phyloP scores from a whole-genome alignment of 139 green algal genomes.

The Zygnema cylindricum region DNA sequence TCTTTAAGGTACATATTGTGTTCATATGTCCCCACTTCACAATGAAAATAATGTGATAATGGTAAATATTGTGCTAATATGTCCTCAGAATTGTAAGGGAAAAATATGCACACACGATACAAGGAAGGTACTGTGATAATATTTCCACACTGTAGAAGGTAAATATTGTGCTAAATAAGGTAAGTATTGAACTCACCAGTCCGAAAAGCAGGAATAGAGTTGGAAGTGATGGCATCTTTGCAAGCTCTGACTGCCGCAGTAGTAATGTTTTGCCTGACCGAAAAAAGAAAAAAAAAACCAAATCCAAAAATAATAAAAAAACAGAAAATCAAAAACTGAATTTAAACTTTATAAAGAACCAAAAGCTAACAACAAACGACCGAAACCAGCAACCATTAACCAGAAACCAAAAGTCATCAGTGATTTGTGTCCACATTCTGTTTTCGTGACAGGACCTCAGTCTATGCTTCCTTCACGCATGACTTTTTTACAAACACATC shows the following conservation, averaged over 20 bases:
- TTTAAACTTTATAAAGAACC: background rate
- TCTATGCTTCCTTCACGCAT: no score
- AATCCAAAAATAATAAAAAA: background rate
- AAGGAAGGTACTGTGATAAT: no score
- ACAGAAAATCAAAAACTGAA: background rate
- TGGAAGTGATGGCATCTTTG: constrained; percentile 39
- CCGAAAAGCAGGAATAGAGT: constrained; percentile 54
- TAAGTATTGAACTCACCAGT: constrained; percentile 18
- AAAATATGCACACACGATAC: no score
- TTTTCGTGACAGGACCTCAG: no score
- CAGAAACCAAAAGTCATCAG: background rate
- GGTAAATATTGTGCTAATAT: no score
- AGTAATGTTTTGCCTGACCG: constrained; percentile 50
- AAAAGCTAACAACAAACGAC: background rate
- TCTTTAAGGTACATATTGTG: no score
- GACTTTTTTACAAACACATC: no score
- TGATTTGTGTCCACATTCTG: no score
- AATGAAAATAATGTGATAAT: no score
- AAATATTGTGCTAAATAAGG: background rate
- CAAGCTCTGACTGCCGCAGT: constrained; percentile 35
- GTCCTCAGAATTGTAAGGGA: no score
- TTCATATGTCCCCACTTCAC: no score
- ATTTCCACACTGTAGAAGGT: no score
- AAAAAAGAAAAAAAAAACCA: background rate
- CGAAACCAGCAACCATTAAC: background rate